Percentiles rank a stretch among this genome's conserved stretches.
These are phyloP conservation scores for Ilyonectria sp. DNA, from an alignment of 2,329 filamentous ascomycete species.

Conservation along the genomic window DNA sequence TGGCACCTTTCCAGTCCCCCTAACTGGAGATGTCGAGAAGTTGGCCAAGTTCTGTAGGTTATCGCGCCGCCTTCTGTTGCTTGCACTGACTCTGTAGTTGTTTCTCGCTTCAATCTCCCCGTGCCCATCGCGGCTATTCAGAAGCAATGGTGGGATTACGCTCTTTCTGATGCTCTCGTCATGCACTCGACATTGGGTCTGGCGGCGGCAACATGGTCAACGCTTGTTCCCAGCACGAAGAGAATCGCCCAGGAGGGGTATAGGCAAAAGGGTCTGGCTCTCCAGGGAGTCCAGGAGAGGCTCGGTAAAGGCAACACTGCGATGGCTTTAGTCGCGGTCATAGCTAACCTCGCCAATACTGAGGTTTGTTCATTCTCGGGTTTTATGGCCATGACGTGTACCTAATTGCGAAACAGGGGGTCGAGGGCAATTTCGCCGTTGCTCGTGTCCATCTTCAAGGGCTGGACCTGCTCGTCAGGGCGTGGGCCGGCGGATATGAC, in stretches of 20 bases:
- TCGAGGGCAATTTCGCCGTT: conserved; percentile 29
- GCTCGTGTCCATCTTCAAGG: conserved; percentile 33
- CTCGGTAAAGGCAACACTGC: conserved; percentile 16
- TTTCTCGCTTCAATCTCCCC: conserved; percentile 34
- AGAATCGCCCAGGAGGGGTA: conserved; percentile 23
- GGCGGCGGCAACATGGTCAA: conserved; percentile 28
- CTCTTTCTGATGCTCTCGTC: conserved; percentile 32
- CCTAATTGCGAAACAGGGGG: conserved; percentile 15
- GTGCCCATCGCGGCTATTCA: conserved; percentile 31
- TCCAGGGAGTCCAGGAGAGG: conserved; percentile 27
- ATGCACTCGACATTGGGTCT: conserved; percentile 37
- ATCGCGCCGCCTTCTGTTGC: neutral
- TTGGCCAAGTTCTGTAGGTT: conserved; percentile 37
- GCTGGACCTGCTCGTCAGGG: conserved; percentile 22
- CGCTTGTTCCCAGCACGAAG: conserved; percentile 17
- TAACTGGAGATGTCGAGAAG: conserved; percentile 26
- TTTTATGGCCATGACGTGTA: neutral
- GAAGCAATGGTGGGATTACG: conserved; percentile 38
- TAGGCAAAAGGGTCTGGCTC: conserved; percentile 27
- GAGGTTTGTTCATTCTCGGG: conserved; percentile 14
- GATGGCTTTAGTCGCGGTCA: conserved; percentile 27
- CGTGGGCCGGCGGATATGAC: conserved; percentile 27
- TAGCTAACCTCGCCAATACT: conserved; percentile 36
- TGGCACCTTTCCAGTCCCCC: conserved; percentile 29
- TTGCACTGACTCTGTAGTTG: conserved; percentile 16